Base-by-base conservation (phyloP, 2,329 filamentous ascomycete species). In the Clarireedia paspali region DNA sequence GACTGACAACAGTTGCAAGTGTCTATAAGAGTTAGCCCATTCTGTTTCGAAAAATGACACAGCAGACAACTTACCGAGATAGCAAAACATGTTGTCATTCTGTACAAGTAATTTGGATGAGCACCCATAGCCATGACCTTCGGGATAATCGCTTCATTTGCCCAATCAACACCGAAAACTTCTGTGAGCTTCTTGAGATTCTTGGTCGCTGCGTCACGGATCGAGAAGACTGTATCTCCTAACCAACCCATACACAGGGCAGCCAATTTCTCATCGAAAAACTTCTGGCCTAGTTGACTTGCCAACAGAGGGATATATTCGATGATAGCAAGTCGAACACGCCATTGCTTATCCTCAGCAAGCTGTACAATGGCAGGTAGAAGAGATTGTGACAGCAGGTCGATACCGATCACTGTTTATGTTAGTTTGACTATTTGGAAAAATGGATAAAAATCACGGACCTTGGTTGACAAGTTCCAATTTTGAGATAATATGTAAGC, bases 11-110 rank as follows among this genome's bases (percentile, higher is more conserved):
- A 34, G 88, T 88, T 30, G 94, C 88, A 60, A 99, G 84, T 24
- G 92, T 99, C 94, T 99, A 64, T 49, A 40, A 20, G 45, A 36
- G 15, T 55, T 39, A 49, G 52, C 36, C 39, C 24, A 39, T 47
- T 45, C 30, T 52, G 27, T n/a, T 40, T 49, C 44, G 36, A 45
- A 48, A n/a, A 23, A 44, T 6, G 4, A 4, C 24, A 36, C 24
- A 15, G 48, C 5, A 27, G 39, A n/a, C 2, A 9, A 81, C 89
- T 78, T 81, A 99, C 94, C 66, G 91, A 92, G 64, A 99, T 95
- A 60, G 94, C 94, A 72, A 99, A 99, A 76, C 92, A 97, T n/a
- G 94, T 99, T 9, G 94, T 99, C 94, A 99, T 99, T 71, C 94
- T 84, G 81, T 99, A 99, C 53, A 99, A 86, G 72, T 99, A 99